phyloP scores from a whole-genome alignment of 2,329 filamentous ascomycete genomes.

The Trichoderma koningiopsis region DNA sequence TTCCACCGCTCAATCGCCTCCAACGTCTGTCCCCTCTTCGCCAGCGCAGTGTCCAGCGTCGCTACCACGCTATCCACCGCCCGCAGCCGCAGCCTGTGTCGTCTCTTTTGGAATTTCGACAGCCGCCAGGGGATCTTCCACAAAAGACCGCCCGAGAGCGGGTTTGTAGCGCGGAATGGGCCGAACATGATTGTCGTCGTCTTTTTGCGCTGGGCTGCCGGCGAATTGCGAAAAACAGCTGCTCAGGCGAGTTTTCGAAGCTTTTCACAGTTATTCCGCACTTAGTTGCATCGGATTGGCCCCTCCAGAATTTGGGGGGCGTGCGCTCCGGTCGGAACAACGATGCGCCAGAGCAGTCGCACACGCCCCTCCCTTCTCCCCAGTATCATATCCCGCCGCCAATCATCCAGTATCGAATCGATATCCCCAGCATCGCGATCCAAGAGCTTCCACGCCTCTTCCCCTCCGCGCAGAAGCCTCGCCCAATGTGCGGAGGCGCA shows the following conservation, averaged over 20 bases:
- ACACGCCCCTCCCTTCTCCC: constrained; percentile 3
- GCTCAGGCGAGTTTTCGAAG: constrained; percentile 1
- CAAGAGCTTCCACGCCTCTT: neutral
- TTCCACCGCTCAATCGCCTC: constrained; percentile 90
- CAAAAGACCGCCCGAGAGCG: constrained; percentile 77
- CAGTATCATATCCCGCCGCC: neutral
- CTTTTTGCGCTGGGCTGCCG: neutral
- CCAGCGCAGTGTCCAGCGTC: constrained; percentile 76
- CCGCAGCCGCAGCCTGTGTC: constrained; percentile 79
- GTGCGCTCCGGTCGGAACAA: constrained; percentile 24
- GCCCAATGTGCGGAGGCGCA: constrained; percentile 14
- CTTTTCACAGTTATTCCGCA: constrained; percentile 4
- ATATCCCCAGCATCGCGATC: neutral
- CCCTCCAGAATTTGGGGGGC: constrained; percentile 1
- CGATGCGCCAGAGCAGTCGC: constrained; percentile 23
- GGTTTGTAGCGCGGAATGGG: constrained; percentile 75
- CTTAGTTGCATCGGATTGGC: constrained; percentile 9
- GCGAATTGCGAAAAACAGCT: neutral
- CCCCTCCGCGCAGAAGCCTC: neutral
- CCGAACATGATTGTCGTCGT: constrained; percentile 69
- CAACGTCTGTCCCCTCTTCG: constrained; percentile 69
- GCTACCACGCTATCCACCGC: constrained; percentile 86
- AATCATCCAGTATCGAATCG: neutral
- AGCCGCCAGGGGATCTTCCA: constrained; percentile 99
- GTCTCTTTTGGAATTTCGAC: constrained; percentile 85